These are phyloP conservation scores for Chloranthus sessilifolius DNA, from an alignment of 164 flowering plant genomes.

Conservation along the genomic window DNA sequence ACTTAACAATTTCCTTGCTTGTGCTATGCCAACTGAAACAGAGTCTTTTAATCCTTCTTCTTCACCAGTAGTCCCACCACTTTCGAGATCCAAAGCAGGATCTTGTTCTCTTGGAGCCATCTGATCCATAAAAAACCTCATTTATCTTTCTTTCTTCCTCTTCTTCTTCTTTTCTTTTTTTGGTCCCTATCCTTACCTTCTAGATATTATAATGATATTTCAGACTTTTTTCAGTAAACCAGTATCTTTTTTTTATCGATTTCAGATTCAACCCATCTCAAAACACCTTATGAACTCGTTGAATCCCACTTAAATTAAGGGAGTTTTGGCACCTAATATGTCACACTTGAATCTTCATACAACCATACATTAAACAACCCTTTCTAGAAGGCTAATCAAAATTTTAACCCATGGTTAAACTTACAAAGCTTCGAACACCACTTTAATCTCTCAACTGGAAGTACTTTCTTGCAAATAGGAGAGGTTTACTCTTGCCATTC, in stretches of 20 bases:
- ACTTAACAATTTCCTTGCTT: constrained; percentile 15
- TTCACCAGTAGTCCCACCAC: constrained; percentile 27
- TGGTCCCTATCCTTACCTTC: not conserved
- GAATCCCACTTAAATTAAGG: not conserved
- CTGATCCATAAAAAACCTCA: constrained; percentile 26
- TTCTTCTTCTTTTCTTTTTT: constrained; percentile 8
- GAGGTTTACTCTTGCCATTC: too few species aligned
- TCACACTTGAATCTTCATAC: not conserved
- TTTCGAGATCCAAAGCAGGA: constrained; percentile 48
- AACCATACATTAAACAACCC: too few species aligned
- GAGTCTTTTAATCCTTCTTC: constrained; percentile 22
- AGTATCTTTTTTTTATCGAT: not conserved
- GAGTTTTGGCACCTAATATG: not conserved
- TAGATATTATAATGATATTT: not conserved
- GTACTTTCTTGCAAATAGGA: too few species aligned
- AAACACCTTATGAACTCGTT: too few species aligned
- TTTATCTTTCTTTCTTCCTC: not conserved
- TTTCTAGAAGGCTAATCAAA: too few species aligned
- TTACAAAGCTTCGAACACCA: too few species aligned
- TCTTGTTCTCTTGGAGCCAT: constrained; percentile 24
- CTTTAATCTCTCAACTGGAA: too few species aligned
- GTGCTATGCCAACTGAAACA: constrained; percentile 9
- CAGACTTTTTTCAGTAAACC: constrained; percentile 2
- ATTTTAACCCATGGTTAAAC: too few species aligned
- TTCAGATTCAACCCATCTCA: too few species aligned